phyloP scores from a whole-genome alignment of 164 flowering plant genomes.

The Litsea cubeba region DNA sequence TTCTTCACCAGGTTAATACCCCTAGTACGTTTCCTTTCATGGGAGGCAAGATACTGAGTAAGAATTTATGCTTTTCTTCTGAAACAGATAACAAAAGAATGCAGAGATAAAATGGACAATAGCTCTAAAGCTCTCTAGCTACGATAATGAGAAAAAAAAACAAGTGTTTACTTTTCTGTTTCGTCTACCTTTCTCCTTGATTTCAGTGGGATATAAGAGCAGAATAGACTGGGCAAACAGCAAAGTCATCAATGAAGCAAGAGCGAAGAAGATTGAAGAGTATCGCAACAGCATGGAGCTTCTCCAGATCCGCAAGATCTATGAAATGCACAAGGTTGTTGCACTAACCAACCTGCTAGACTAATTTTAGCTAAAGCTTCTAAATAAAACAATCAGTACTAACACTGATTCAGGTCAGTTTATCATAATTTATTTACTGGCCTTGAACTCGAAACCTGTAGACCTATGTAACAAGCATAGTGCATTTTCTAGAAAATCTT shows the following conservation, averaged over 20 bases:
- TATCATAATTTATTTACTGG: neutral
- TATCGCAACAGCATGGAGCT: constrained; percentile 30
- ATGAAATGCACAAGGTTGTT: constrained; percentile 31
- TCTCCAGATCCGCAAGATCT: constrained; percentile 19
- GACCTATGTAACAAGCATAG: neutral
- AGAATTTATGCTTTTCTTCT: constrained; percentile 21
- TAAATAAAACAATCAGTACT: neutral
- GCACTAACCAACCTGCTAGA: neutral
- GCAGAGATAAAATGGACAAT: neutral
- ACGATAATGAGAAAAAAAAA: neutral
- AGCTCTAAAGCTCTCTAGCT: neutral
- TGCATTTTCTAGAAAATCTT: no score
- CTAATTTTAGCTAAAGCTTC: neutral
- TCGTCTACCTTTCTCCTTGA: neutral
- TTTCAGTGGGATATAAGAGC: constrained; percentile 52
- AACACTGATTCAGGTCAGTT: neutral
- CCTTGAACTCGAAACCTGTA: neutral
- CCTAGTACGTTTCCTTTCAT: constrained; percentile 59
- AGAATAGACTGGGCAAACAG: constrained; percentile 39
- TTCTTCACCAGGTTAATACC: constrained; percentile 67
- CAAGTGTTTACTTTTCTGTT: neutral
- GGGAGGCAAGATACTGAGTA: constrained; percentile 33
- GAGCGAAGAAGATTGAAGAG: constrained; percentile 36
- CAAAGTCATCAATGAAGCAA: constrained; percentile 32
- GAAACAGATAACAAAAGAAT: neutral